Percentiles rank a stretch among this genome's conserved stretches.
phyloP scores from a whole-genome alignment of 306 rosid species.

The Vigna hirtella region DNA sequence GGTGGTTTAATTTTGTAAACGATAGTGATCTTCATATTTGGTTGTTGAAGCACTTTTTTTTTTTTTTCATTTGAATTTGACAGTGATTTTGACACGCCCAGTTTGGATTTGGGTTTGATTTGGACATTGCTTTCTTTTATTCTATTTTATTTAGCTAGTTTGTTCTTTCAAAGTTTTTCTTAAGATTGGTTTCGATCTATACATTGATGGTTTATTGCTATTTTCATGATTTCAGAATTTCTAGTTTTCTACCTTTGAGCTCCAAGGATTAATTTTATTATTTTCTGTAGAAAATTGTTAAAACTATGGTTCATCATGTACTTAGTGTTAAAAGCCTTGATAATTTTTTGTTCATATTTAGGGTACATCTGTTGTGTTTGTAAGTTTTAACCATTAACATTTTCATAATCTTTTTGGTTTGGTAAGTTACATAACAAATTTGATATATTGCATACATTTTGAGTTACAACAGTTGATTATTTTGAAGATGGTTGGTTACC shows the following conservation, averaged over 20 bases:
- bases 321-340: constrained; percentile 9
- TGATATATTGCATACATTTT: constrained; percentile 1
- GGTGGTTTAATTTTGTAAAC: constrained; percentile 16
- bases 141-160: not conserved
- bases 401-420: constrained; percentile 4
- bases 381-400: not conserved
- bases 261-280: constrained; percentile 11
- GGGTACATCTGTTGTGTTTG: not conserved
- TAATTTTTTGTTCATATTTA: not conserved
- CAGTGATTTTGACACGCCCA: constrained; percentile 12
- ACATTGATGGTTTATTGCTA: not conserved
- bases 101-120: not conserved
- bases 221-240: constrained; percentile 22
- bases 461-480: constrained; percentile 29
- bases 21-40: constrained; percentile 5
- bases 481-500: constrained; percentile 22
- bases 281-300: constrained; percentile 11
- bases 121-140: not conserved
- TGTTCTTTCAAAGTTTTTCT: constrained; percentile 18
- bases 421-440: not conserved
- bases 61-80: constrained; percentile 6
- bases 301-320: not conserved
- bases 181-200: constrained; percentile 8
- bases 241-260: constrained; percentile 1
- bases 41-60: not conserved